Conservation (phyloP, 2,329 filamentous ascomycete genomes). For the Leptographium radiaticola region DNA sequence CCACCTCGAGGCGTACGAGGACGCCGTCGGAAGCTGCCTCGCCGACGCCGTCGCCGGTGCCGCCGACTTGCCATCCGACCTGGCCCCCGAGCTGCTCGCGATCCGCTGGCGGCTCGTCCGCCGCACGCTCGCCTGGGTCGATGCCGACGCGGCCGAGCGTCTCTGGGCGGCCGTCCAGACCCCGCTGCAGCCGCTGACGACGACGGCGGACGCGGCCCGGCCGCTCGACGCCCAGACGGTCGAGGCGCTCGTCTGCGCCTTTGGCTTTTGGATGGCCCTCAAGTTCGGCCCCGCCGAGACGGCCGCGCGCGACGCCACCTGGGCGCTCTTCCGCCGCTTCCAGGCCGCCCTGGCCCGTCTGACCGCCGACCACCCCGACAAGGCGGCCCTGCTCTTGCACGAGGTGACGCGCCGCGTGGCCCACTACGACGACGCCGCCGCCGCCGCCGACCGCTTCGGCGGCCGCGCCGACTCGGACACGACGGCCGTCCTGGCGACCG, state of each 20-base stretch:
- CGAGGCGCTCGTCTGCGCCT: slow-evolving; percentile 19
- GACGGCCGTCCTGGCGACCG: not conserved
- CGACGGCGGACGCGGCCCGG: slow-evolving; percentile 1
- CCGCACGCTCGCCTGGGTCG: slow-evolving; percentile 16
- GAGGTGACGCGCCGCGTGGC: not conserved
- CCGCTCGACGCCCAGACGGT: slow-evolving; percentile 14
- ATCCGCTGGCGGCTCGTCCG: slow-evolving; percentile 14
- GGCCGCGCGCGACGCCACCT: slow-evolving; percentile 14
- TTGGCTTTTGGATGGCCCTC: slow-evolving; percentile 17
- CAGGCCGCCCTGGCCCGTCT: slow-evolving; percentile 7
- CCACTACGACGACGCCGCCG: not conserved
- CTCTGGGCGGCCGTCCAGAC: slow-evolving; percentile 13
- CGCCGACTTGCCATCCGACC: not conserved
- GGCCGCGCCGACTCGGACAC: not conserved
- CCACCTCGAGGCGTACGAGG: slow-evolving; percentile 26
- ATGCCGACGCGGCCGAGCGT: slow-evolving; percentile 11
- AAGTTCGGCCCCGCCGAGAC: slow-evolving; percentile 13
- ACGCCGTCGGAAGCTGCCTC: slow-evolving; percentile 26
- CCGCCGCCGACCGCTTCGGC: not conserved
- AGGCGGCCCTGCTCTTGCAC: not conserved
- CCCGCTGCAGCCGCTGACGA: not conserved
- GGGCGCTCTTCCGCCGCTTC: slow-evolving; percentile 16
- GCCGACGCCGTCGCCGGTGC: slow-evolving; percentile 19
- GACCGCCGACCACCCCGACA: not conserved
- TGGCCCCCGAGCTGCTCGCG: slow-evolving; percentile 1